Conservation (phyloP, 1,284 basidiomycete species). For the Paramarasmius palmivorus region DNA sequence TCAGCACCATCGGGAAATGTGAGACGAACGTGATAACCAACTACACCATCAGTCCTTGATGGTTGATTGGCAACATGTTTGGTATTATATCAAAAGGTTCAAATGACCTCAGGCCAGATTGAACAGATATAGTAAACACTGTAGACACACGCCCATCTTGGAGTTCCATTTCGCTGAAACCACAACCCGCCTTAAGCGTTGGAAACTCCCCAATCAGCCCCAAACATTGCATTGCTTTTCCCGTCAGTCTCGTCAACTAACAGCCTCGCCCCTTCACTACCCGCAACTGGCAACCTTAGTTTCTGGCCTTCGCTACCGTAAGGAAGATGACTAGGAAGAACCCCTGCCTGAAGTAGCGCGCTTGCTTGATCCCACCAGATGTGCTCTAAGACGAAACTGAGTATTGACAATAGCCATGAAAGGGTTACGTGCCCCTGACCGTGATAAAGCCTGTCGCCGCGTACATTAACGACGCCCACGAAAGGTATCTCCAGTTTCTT, state of each 20-base stretch:
- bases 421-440: slow-evolving; percentile 26
- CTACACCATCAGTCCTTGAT: no score
- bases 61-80: no score
- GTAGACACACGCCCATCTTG: no score
- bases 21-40: no score
- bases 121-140: no score
- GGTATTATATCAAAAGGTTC: no score
- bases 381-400: slow-evolving; percentile 33
- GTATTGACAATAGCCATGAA: slow-evolving; percentile 1
- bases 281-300: slow-evolving; percentile 44
- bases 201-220: slow-evolving; percentile 33
- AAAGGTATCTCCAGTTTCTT: slow-evolving; percentile 51
- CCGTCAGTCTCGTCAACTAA: slow-evolving; percentile 39
- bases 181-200: no score
- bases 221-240: slow-evolving; percentile 44
- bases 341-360: slow-evolving; percentile 39
- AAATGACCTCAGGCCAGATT: no score
- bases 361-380: slow-evolving; percentile 54
- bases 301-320: slow-evolving; percentile 12
- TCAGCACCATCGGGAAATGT: no score
- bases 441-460: slow-evolving; percentile 53
- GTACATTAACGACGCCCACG: slow-evolving; percentile 55
- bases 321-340: slow-evolving; percentile 35
- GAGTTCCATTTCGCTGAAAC: no score
- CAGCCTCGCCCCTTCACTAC: slow-evolving; percentile 38